Evolutionary conservation across 2,329 filamentous ascomycete species (phyloP), one percentile per base, ranked within the genome.

Genomic region (Periconia digitata): DNA sequence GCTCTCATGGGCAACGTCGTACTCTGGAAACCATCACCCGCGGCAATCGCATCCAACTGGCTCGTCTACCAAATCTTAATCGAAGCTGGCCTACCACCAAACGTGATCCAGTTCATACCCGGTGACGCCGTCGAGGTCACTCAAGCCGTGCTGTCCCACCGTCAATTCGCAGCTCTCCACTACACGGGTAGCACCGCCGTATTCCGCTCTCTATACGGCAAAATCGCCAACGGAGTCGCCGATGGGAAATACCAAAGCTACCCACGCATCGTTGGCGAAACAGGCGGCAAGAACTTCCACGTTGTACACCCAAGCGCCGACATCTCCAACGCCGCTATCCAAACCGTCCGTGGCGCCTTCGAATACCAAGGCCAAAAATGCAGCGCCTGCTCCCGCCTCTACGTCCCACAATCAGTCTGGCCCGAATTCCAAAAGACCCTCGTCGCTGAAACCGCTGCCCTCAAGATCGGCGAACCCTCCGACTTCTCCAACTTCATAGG

Each of bases 1-100:
- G 91, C 90, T 1, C 76, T 96, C 46, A 85, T 96, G 79, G 92
- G 92, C 49, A 97, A 97, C 72, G 92, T 96, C 1, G 90, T 96
- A 4, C 76, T 97, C 40, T 97, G 92, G 92, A 97, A 97, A 79
- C 92, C 92, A n/a, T 94, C 89, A 13, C 90, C 92, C 59, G 86
- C 79, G 15, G 89, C 92, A 32, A 88, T 96, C 54, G 87, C 87
- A n/a, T 91, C 89, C 54, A 95, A 92, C 78, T 95, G 88, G 84
- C 79, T 97, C 47, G 79, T 96, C 38, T 92, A 96, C 78, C 82
- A 92, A 70, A 95, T 96, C 69, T 81, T 97, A 15, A 77, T 94
- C 21, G 92, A 97, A 76, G 91, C 92, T 22, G 92, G 92, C 35
- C 83, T 97, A 43, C 92, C 92, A 34, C 84, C 84, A 63, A 85